A percentile compares a stretch with the other conserved stretches of the same genome.
Evolutionary conservation across 129 eudicot species (phyloP).

Genomic region (Saussurea involucrata): DNA sequence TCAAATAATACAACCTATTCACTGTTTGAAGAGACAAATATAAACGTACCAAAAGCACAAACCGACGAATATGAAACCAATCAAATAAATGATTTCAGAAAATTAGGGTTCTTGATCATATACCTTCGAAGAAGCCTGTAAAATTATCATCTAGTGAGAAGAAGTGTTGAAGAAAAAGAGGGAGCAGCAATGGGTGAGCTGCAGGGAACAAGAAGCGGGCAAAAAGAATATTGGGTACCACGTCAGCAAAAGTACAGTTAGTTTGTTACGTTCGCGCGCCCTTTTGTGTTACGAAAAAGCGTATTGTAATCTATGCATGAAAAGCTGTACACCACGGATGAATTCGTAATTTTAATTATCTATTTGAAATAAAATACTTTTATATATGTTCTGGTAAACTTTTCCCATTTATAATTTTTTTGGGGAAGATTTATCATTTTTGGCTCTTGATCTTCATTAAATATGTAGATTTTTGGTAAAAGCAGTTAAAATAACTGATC

Average conservation of each 20-base stretch:
- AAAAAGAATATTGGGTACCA: conserved; percentile 1
- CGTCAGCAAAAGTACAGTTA: conserved; percentile 33
- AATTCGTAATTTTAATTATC: not conserved
- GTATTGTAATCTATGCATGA: not conserved
- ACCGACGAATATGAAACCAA: conserved; percentile 11
- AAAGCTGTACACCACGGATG: conserved; percentile 3
- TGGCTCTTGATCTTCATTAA: not conserved
- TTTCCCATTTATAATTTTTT: not conserved
- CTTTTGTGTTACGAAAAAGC: conserved; percentile 1
- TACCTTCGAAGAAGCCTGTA: conserved; percentile 24
- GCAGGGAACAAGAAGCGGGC: conserved; percentile 1
- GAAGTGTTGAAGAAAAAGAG: conserved; percentile 10
- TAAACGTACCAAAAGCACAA: conserved; percentile 16
- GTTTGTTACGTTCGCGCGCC: conserved; percentile 33
- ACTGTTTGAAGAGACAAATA: not conserved
- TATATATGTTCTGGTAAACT: no score
- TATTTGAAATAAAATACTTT: not conserved
- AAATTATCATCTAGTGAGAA: conserved; percentile 20
- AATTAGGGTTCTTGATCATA: conserved; percentile 20
- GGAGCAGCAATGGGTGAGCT: conserved; percentile 5
- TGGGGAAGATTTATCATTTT: no score
- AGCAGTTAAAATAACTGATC: no score
- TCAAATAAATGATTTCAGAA: not conserved
- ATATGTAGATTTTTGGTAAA: not conserved
- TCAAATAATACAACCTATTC: not conserved